Percentiles rank a stretch among this genome's conserved stretches.
These are phyloP conservation scores for Pseudogymnoascus verrucosus DNA, from an alignment of 2,329 filamentous ascomycete genomes.

Conservation along the genomic window DNA sequence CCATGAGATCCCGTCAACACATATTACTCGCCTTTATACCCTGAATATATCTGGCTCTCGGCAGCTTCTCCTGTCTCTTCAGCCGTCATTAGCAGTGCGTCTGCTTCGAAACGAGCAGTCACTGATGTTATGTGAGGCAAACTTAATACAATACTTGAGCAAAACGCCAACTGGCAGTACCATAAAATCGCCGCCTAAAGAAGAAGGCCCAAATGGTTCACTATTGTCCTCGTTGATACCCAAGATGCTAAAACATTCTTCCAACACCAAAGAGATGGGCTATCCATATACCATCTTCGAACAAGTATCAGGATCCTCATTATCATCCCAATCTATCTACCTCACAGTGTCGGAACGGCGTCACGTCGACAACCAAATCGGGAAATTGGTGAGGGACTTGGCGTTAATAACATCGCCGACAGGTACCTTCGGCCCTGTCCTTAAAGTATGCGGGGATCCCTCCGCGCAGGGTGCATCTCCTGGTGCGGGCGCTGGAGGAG, in stretches of 20 bases:
- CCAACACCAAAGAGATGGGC: conserved; percentile 23
- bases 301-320: conserved; percentile 17
- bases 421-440: conserved; percentile 24
- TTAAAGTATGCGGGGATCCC: conserved; percentile 19
- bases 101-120: conserved; percentile 25
- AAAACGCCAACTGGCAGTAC: background rate
- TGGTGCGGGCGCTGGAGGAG: conserved; percentile 19
- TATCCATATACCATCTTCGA: conserved; percentile 27
- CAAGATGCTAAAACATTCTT: conserved; percentile 27
- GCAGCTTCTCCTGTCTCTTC: conserved; percentile 17
- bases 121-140: conserved; percentile 25
- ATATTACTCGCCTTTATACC: conserved; percentile 25
- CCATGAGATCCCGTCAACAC: conserved; percentile 25
- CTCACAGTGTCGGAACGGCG: conserved; percentile 21
- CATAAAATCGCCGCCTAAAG: conserved; percentile 4
- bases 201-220: background rate
- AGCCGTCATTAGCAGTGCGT: conserved; percentile 12
- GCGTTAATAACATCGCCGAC: conserved; percentile 23
- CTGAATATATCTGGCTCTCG: conserved; percentile 25
- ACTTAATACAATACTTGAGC: conserved; percentile 11
- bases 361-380: conserved; percentile 24
- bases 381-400: conserved; percentile 21
- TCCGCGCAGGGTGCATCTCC: conserved; percentile 11
- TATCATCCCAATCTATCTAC: conserved; percentile 22
- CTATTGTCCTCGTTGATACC: conserved; percentile 18